Conservation (phyloP, 805 yeast genomes). For the Candida pini region DNA sequence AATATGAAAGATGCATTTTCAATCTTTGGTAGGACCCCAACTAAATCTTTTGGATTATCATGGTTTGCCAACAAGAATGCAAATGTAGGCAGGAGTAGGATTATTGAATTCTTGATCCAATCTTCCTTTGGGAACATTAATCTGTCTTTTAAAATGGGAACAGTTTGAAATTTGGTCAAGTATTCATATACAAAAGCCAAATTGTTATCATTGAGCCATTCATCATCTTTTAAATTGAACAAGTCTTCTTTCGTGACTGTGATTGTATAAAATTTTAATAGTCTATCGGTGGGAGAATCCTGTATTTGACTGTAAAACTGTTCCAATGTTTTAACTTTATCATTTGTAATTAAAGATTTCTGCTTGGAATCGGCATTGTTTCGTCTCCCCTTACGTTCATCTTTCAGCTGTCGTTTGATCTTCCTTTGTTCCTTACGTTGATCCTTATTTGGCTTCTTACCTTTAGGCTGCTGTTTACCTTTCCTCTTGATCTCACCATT, state of each 20-base stretch:
- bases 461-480: not conserved
- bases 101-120: constrained; percentile 28
- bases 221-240: constrained; percentile 50
- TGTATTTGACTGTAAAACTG: constrained; percentile 11
- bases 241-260: constrained; percentile 56
- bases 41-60: constrained; percentile 36
- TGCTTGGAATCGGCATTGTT: constrained; percentile 1
- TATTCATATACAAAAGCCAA: constrained; percentile 58
- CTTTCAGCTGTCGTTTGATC: constrained; percentile 17
- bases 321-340: constrained; percentile 12
- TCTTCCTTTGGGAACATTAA: constrained; percentile 18
- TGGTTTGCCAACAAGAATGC: constrained; percentile 53
- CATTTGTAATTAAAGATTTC: constrained; percentile 9
- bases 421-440: constrained; percentile 22
- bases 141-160: constrained; percentile 23
- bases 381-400: constrained; percentile 9
- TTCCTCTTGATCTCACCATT: constrained; percentile 1
- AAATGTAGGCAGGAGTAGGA: constrained; percentile 54
- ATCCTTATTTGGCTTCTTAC: constrained; percentile 3
- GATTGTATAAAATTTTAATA: constrained; percentile 50
- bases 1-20: constrained; percentile 47
- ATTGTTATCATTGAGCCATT: constrained; percentile 73
- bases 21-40: constrained; percentile 41
- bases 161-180: constrained; percentile 31
- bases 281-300: constrained; percentile 20